phyloP scores from a whole-genome alignment of 305 asterid species.

The Rubia balearica region DNA sequence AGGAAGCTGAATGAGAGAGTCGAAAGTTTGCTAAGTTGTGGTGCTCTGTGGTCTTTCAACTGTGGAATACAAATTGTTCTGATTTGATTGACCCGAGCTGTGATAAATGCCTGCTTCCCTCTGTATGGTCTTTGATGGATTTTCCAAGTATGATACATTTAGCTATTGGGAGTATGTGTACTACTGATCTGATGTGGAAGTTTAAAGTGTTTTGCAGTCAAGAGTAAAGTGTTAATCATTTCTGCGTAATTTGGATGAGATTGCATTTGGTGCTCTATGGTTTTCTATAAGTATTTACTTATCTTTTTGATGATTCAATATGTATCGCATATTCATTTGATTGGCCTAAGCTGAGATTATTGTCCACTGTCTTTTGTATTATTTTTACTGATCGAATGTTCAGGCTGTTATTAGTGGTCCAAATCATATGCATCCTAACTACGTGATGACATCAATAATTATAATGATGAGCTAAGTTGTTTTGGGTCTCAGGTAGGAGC shows the following conservation, averaged over 20 bases:
- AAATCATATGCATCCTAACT: neutral
- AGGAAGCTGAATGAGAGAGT: neutral
- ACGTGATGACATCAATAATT: neutral
- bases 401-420: neutral
- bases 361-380: neutral
- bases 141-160: neutral
- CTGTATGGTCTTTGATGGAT: neutral
- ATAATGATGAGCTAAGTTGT: neutral
- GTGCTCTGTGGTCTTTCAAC: neutral
- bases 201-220: neutral
- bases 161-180: neutral
- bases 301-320: neutral
- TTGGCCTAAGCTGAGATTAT: neutral
- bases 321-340: neutral
- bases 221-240: neutral
- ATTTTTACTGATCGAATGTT: neutral
- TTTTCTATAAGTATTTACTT: neutral
- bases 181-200: neutral
- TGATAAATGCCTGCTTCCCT: neutral
- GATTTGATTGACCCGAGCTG: neutral
- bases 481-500: slow-evolving; percentile 72
- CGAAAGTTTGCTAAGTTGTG: neutral
- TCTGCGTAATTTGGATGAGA: neutral
- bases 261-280: neutral
- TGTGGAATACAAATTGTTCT: neutral